A percentile compares a stretch with the other conserved stretches of the same genome.
Evolutionary conservation across 2,329 filamentous ascomycete species (phyloP).

Genomic region (Fusarium floridanum): DNA sequence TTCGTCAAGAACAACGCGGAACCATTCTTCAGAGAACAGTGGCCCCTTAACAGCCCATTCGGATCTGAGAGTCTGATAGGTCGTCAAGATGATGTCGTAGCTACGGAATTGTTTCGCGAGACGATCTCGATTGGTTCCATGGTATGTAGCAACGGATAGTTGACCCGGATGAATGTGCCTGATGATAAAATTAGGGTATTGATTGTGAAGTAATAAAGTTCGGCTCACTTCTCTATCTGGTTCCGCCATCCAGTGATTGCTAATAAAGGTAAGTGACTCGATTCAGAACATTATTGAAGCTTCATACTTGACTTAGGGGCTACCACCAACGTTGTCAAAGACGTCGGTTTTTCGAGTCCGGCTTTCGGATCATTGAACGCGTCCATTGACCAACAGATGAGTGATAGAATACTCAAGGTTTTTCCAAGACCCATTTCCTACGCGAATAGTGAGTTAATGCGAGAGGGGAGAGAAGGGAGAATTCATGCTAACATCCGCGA

Average conservation of each 20-base stretch:
- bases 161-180: neutral
- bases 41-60: constrained; percentile 35
- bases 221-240: constrained; percentile 4
- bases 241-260: constrained; percentile 48
- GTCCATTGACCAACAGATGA: constrained; percentile 46
- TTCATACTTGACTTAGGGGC: constrained; percentile 23
- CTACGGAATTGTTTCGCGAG: neutral
- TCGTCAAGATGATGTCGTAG: neutral
- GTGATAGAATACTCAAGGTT: constrained; percentile 46
- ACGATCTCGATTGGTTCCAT: neutral
- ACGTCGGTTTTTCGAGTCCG: constrained; percentile 17
- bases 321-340: constrained; percentile 39
- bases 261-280: constrained; percentile 32
- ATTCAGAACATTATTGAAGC: rapidly evolving
- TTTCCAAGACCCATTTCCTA: constrained; percentile 55
- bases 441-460: neutral
- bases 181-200: neutral
- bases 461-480: no score
- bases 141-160: neutral
- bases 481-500: neutral
- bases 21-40: constrained; percentile 41
- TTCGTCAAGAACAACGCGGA: constrained; percentile 56
- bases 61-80: constrained; percentile 51
- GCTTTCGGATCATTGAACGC: constrained; percentile 7
- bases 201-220: neutral